phyloP scores from a whole-genome alignment of 306 rosid genomes.

The Glycine latifolia region DNA sequence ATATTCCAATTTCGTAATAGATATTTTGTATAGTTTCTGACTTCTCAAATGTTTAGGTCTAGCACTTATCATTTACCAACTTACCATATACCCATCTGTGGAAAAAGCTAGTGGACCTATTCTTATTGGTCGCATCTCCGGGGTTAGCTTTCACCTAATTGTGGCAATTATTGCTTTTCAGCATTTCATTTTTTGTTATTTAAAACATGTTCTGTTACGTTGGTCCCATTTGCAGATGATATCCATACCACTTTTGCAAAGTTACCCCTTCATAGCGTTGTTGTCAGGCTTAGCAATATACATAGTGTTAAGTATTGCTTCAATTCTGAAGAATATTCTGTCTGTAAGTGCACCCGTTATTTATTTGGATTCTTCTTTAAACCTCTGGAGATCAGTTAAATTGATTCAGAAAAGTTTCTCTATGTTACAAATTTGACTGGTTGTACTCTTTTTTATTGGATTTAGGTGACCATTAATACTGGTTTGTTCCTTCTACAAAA shows the following conservation, averaged over 20 bases:
- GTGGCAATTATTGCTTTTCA: not conserved
- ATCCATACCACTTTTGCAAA: constrained; percentile 55
- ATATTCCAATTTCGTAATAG: too few species aligned
- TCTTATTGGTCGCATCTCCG: constrained; percentile 52
- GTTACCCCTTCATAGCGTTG: constrained; percentile 55
- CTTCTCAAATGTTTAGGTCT: constrained; percentile 55
- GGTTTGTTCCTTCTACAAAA: constrained; percentile 77
- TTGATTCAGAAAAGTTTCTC: not conserved
- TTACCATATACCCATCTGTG: constrained; percentile 58
- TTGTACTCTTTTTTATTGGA: constrained; percentile 4
- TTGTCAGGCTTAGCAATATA: constrained; percentile 51
- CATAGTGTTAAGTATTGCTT: constrained; percentile 47
- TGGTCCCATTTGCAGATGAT: constrained; percentile 43
- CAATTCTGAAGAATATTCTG: constrained; percentile 41
- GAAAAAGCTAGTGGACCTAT: constrained; percentile 65
- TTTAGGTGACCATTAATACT: constrained; percentile 51
- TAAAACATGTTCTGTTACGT: not conserved
- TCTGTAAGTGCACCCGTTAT: constrained; percentile 38
- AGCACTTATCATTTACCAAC: constrained; percentile 66
- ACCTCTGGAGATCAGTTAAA: not conserved
- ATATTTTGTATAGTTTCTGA: not conserved
- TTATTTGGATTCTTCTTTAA: not conserved
- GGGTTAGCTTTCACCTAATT: constrained; percentile 57
- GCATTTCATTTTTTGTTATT: constrained; percentile 4
- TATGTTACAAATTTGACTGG: not conserved